Percentiles rank a stretch among this genome's conserved stretches.
phyloP scores from a whole-genome alignment of 495 filamentous ascomycete species.

The Daldinia vernicosa region DNA sequence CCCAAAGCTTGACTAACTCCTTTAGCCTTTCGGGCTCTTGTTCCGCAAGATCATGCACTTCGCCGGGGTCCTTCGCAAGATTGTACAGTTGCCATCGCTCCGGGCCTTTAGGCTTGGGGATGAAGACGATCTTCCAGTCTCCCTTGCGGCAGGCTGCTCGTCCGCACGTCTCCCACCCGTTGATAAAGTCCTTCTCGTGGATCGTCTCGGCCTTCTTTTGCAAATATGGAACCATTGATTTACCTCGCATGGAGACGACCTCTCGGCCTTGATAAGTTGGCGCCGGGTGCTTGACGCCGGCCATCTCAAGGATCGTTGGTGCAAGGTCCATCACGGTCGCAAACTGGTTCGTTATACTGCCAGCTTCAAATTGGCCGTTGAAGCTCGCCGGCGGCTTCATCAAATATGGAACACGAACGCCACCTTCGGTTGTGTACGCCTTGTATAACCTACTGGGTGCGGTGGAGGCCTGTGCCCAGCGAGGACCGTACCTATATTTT shows the following conservation, averaged over 20 bases:
- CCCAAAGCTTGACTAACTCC: constrained; percentile 52
- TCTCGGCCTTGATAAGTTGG: constrained; percentile 65
- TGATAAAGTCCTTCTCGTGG: constrained; percentile 51
- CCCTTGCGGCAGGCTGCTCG: constrained; percentile 51
- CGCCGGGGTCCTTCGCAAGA: constrained; percentile 51
- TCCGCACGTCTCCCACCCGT: constrained; percentile 54
- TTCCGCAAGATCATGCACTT: constrained; percentile 50
- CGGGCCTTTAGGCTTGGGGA: constrained; percentile 46
- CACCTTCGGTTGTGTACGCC: constrained; percentile 70
- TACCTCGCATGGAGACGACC: constrained; percentile 68
- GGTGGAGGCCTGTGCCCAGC: constrained; percentile 73
- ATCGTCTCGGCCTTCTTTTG: constrained; percentile 45
- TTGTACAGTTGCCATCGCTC: constrained; percentile 52
- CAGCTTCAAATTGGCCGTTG: constrained; percentile 41
- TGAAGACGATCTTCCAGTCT: constrained; percentile 54
- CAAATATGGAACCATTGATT: constrained; percentile 47
- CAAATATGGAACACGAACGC: constrained; percentile 67
- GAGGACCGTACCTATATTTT: constrained; percentile 60
- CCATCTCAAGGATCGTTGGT: constrained; percentile 70
- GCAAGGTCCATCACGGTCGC: constrained; percentile 72
- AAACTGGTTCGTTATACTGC: constrained; percentile 65
- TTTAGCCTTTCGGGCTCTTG: constrained; percentile 43
- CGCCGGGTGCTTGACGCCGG: constrained; percentile 66
- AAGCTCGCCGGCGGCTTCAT: constrained; percentile 55
- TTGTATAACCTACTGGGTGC: constrained; percentile 70